These are phyloP conservation scores for Nakazawaea wyomingensis DNA, from an alignment of 805 yeast species.

Conservation along the genomic window DNA sequence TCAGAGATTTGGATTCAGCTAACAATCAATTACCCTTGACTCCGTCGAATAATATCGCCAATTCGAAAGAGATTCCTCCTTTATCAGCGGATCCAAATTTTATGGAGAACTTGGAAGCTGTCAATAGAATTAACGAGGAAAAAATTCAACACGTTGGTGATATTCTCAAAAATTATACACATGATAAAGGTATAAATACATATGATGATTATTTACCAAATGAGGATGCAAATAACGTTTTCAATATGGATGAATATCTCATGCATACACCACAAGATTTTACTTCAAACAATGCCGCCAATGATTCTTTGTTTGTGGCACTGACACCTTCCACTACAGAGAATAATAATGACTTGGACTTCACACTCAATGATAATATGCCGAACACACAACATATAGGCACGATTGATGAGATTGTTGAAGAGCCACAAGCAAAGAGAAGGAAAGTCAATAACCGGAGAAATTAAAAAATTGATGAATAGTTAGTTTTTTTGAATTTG, in stretches of 20 bases:
- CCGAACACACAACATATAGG: conserved; percentile 1
- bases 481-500: too few relatives aligned
- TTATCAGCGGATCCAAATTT: conserved; percentile 12
- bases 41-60: conserved; percentile 12
- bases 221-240: conserved; percentile 25
- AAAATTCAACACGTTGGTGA: conserved; percentile 30
- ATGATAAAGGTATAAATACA: conserved; percentile 2
- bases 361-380: background rate
- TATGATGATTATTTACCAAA: conserved; percentile 9
- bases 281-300: background rate
- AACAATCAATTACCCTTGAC: background rate
- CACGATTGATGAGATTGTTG: conserved; percentile 8
- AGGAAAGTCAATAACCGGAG: conserved; percentile 1
- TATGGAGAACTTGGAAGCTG: conserved; percentile 39
- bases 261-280: conserved; percentile 23
- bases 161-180: conserved; percentile 9
- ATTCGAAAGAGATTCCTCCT: conserved; percentile 6
- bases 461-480: background rate
- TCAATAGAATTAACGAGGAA: conserved; percentile 19
- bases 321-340: background rate
- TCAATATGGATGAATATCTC: conserved; percentile 29
- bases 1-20: conserved; percentile 20
- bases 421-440: background rate
- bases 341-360: background rate
- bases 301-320: background rate